phyloP scores from a whole-genome alignment of 345 rosid genomes.

The Aurinia saxatilis region DNA sequence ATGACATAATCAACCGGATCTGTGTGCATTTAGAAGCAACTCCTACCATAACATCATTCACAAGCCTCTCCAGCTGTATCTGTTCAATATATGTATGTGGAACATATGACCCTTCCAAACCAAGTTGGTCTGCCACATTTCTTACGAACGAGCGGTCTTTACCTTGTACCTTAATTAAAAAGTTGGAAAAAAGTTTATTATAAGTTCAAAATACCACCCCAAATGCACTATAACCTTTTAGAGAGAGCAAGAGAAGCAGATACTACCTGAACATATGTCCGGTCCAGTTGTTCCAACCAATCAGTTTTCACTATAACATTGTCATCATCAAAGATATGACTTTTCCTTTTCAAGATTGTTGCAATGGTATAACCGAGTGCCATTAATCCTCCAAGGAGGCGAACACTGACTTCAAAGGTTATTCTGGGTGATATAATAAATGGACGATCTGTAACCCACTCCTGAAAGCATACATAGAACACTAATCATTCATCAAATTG shows the following conservation, averaged over 20 bases:
- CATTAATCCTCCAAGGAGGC: slow-evolving; percentile 96
- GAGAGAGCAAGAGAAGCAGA: slow-evolving; percentile 9
- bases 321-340: slow-evolving; percentile 72
- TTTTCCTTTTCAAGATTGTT: slow-evolving; percentile 81
- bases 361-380: slow-evolving; percentile 98
- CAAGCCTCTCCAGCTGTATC: slow-evolving; percentile 96
- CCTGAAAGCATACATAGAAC: slow-evolving; percentile 43
- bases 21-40: slow-evolving; percentile 6
- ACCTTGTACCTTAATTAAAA: slow-evolving; percentile 78
- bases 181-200: background rate
- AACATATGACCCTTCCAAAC: slow-evolving; percentile 81
- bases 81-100: slow-evolving; percentile 96
- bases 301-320: slow-evolving; percentile 80
- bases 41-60: slow-evolving; percentile 93
- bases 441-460: slow-evolving; percentile 97
- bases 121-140: slow-evolving; percentile 66
- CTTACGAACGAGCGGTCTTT: slow-evolving; percentile 71
- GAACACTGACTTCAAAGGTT: slow-evolving; percentile 94
- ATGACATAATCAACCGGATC: slow-evolving; percentile 3
- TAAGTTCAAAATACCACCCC: background rate
- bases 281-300: slow-evolving; percentile 94
- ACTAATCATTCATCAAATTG: background rate
- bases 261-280: slow-evolving; percentile 84
- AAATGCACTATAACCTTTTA: background rate
- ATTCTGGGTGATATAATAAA: slow-evolving; percentile 97